Conservation (phyloP, 345 rosid genomes). For the Iberis pinnata region DNA sequence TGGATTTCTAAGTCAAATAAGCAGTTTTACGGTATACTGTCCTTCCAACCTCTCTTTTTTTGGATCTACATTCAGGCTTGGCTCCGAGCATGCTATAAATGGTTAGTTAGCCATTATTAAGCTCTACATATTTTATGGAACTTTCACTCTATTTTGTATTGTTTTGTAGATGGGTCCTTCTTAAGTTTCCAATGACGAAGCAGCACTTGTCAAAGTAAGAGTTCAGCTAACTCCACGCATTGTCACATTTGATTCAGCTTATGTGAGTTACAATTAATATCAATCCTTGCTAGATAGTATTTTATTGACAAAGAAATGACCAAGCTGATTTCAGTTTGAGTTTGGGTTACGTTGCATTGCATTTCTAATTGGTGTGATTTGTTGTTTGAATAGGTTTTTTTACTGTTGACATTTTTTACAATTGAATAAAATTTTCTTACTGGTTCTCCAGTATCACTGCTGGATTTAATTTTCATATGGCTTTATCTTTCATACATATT, state of each 20-base stretch:
- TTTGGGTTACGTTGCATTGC: no score
- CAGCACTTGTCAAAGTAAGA: constrained; percentile 55
- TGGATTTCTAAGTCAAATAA: constrained; percentile 37
- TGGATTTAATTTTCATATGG: no score
- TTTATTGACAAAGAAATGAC: no score
- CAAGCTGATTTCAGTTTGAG: no score
- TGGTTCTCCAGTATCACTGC: no score
- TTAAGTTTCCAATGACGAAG: constrained; percentile 37
- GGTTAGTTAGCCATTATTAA: constrained; percentile 1
- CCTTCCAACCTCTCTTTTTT: constrained; percentile 1
- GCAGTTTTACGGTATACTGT: constrained; percentile 49
- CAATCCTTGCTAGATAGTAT: constrained; percentile 3
- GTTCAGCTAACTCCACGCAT: constrained; percentile 60
- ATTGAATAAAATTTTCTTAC: no score
- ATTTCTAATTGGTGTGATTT: no score
- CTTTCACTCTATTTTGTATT: constrained; percentile 11
- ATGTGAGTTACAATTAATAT: constrained; percentile 35
- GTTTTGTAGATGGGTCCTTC: constrained; percentile 65
- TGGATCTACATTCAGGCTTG: constrained; percentile 1
- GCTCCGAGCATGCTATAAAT: neutral
- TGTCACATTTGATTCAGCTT: constrained; percentile 49
- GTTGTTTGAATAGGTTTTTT: no score
- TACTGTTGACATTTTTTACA: no score
- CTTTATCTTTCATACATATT: no score
- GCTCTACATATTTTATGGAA: neutral